phyloP scores from a whole-genome alignment of 2,329 filamentous ascomycete species.

The Didymella lethalis region DNA sequence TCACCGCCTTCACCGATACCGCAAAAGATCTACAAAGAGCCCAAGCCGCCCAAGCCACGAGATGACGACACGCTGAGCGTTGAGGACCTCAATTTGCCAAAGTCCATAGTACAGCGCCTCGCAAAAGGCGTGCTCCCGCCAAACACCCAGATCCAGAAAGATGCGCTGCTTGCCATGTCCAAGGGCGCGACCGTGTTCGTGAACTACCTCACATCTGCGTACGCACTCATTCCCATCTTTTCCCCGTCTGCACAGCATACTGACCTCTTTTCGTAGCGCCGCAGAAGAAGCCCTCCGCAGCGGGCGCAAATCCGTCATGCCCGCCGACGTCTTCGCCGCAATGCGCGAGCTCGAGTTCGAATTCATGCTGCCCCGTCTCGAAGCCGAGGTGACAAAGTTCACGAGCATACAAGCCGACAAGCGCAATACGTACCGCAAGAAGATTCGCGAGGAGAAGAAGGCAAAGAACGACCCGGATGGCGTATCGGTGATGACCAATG shows the following conservation, averaged over 20 bases:
- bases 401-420: slow-evolving; percentile 77
- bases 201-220: slow-evolving; percentile 79
- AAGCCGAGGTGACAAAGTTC: slow-evolving; percentile 80
- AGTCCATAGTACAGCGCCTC: slow-evolving; percentile 80
- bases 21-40: slow-evolving; percentile 18
- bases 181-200: slow-evolving; percentile 87
- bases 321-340: slow-evolving; percentile 77
- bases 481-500: slow-evolving; percentile 25
- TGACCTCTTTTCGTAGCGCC: slow-evolving; percentile 60
- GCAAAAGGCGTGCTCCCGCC: slow-evolving; percentile 81
- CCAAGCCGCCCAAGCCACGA: slow-evolving; percentile 20
- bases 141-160: slow-evolving; percentile 84
- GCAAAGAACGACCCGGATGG: slow-evolving; percentile 31
- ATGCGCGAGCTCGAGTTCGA: slow-evolving; percentile 79
- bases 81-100: slow-evolving; percentile 76
- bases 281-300: slow-evolving; percentile 72
- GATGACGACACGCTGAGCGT: slow-evolving; percentile 54
- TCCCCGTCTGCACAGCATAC: background rate
- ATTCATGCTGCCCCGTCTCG: slow-evolving; percentile 73
- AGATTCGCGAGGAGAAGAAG: slow-evolving; percentile 70
- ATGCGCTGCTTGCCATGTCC: slow-evolving; percentile 78
- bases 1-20: slow-evolving; percentile 17
- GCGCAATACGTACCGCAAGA: slow-evolving; percentile 75
- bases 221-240: slow-evolving; percentile 43
- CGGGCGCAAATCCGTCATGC: slow-evolving; percentile 81